Percentiles rank a stretch among this genome's conserved stretches.
These are phyloP conservation scores for Brassica incana DNA, from an alignment of 345 rosid genomes.

Conservation along the genomic window DNA sequence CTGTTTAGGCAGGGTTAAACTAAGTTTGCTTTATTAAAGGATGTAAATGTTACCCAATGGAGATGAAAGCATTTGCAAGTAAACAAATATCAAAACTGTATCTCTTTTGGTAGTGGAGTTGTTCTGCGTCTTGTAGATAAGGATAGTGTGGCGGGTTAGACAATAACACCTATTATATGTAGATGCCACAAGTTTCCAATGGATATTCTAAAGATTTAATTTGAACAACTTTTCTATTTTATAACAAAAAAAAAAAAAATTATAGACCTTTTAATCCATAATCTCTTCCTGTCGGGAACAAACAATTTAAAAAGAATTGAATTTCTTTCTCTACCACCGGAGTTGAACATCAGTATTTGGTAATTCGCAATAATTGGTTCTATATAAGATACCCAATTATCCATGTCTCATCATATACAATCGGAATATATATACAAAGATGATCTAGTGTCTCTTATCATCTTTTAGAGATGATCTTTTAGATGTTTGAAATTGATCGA, in stretches of 20 bases:
- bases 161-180: neutral
- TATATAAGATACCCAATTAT: neutral
- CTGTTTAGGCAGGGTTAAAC: neutral
- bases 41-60: neutral
- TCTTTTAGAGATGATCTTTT: slow-evolving; percentile 16
- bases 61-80: neutral
- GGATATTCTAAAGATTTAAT: slow-evolving; percentile 4
- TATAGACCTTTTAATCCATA: slow-evolving; percentile 1
- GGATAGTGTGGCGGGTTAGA: slow-evolving; percentile 8
- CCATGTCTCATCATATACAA: neutral
- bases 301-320: neutral
- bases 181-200: slow-evolving; percentile 14
- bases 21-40: neutral
- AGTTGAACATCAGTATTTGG: neutral
- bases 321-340: neutral
- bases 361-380: neutral
- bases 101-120: neutral
- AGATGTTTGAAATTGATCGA: slow-evolving; percentile 11
- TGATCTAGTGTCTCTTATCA: slow-evolving; percentile 21
- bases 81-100: neutral
- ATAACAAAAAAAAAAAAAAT: neutral
- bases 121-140: neutral
- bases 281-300: neutral
- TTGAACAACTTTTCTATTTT: neutral
- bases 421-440: neutral